Evolutionary conservation across 495 filamentous ascomycete genomes (phyloP).

Genomic region (Peziza echinospora): DNA sequence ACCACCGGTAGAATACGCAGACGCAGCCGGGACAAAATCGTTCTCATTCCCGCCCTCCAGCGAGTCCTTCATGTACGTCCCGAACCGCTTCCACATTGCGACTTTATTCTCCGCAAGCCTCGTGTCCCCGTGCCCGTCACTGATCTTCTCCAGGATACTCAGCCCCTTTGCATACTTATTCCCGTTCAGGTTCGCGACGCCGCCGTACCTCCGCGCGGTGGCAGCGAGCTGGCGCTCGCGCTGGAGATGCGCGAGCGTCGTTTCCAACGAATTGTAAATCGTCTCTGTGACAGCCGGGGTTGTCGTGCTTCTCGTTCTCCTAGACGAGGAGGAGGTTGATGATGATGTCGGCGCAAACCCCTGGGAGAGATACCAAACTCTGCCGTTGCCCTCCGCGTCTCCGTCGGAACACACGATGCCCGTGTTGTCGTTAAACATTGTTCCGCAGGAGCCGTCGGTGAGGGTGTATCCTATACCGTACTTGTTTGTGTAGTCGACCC

Average conservation of each 20-base stretch:
- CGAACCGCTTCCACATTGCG: constrained; percentile 75
- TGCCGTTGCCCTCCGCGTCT: constrained; percentile 22
- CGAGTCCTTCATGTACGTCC: constrained; percentile 62
- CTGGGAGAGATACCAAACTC: constrained; percentile 19
- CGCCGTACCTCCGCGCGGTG: not conserved
- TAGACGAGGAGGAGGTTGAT: no score
- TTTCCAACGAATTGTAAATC: constrained; percentile 38
- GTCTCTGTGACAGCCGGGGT: constrained; percentile 2
- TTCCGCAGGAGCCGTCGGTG: constrained; percentile 64
- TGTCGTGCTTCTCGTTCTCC: constrained; percentile 6
- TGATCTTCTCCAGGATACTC: constrained; percentile 36
- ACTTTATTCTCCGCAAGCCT: constrained; percentile 38
- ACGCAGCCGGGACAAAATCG: not conserved
- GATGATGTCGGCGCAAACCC: constrained; percentile 23
- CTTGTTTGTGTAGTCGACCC: constrained; percentile 89
- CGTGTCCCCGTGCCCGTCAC: constrained; percentile 28
- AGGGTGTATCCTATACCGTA: constrained; percentile 73
- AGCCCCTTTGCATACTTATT: constrained; percentile 53
- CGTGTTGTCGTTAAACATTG: constrained; percentile 47
- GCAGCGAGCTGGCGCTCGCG: not conserved
- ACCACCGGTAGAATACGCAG: no score
- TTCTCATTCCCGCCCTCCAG: constrained; percentile 3
- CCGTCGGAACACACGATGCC: constrained; percentile 35
- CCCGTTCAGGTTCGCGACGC: constrained; percentile 27
- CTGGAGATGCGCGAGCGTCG: constrained; percentile 27